Percentiles rank a stretch among this genome's conserved stretches.
phyloP scores from a whole-genome alignment of 768 basidiomycete species.

The Chalciporus pseudorubinellus region DNA sequence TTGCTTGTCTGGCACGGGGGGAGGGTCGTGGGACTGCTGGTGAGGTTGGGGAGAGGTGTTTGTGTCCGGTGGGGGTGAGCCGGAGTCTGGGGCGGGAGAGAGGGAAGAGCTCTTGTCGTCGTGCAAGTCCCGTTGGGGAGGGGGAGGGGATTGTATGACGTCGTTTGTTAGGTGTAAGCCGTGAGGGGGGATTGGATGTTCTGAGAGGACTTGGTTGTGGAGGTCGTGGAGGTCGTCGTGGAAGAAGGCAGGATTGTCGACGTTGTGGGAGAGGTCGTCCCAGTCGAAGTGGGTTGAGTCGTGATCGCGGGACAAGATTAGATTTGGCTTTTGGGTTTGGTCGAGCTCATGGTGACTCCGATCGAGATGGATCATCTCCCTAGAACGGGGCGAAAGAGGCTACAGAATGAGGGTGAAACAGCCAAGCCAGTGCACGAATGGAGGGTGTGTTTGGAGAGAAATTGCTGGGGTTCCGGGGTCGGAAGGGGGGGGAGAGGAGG shows the following conservation, averaged over 20 bases:
- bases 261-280: conserved; percentile 29
- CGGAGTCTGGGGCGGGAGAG: conserved; percentile 52
- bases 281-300: conserved; percentile 35
- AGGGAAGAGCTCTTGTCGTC: conserved; percentile 55
- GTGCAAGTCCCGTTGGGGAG: conserved; percentile 15
- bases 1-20: conserved; percentile 26
- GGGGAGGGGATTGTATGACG: conserved; percentile 9
- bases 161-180: conserved; percentile 11
- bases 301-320: conserved; percentile 40
- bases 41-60: conserved; percentile 17
- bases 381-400: not conserved
- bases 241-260: conserved; percentile 25
- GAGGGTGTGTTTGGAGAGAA: not conserved
- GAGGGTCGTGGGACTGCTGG: conserved; percentile 17
- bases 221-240: conserved; percentile 24
- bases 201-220: conserved; percentile 10
- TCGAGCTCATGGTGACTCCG: conserved; percentile 43
- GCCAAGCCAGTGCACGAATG: conserved; percentile 1
- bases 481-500: not conserved
- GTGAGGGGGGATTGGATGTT: conserved; percentile 19
- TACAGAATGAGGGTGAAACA: not conserved
- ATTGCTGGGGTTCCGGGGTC: not conserved
- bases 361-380: conserved; percentile 54
- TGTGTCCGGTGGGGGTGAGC: conserved; percentile 34
- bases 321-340: conserved; percentile 40